Conservation (phyloP, 1,139 yeast genomes). For the Ashbya aceris region DNA sequence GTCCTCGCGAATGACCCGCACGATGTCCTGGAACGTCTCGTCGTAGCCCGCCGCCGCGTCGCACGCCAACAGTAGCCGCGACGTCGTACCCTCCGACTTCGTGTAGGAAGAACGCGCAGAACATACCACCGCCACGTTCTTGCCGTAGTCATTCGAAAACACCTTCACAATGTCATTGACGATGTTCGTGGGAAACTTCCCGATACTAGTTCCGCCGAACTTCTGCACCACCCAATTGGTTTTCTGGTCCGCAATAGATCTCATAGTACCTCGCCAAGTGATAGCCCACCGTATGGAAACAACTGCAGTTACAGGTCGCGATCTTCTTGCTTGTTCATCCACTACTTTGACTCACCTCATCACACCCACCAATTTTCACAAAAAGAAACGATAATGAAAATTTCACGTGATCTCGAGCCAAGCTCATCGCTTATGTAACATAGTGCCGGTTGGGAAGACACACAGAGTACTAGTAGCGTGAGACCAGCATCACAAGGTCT, state of each 20-base stretch:
- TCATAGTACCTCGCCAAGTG: background rate
- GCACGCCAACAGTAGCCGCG: conserved; percentile 70
- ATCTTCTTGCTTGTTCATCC: no score
- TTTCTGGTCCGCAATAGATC: conserved; percentile 2
- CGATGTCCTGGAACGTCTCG: conserved; percentile 41
- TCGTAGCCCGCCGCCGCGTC: conserved; percentile 52
- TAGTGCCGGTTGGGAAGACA: no score
- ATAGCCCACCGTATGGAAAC: no score
- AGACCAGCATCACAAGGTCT: no score
- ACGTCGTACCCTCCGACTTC: conserved; percentile 91
- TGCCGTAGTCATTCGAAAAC: conserved; percentile 39
- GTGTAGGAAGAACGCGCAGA: conserved; percentile 89
- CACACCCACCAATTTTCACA: no score
- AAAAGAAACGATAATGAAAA: no score
- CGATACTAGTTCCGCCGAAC: conserved; percentile 97
- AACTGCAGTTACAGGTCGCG: no score
- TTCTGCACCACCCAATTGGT: conserved; percentile 78
- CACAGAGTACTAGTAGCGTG: no score
- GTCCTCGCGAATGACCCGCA: conserved; percentile 62
- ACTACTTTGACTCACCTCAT: no score
- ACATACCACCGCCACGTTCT: conserved; percentile 90
- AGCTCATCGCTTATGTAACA: no score
- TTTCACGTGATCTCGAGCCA: no score
- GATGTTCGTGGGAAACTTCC: conserved; percentile 80
- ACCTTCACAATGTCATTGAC: conserved; percentile 74